These are phyloP conservation scores for Albatrellus sp. DNA, from an alignment of 1,284 basidiomycete species.

Conservation along the genomic window DNA sequence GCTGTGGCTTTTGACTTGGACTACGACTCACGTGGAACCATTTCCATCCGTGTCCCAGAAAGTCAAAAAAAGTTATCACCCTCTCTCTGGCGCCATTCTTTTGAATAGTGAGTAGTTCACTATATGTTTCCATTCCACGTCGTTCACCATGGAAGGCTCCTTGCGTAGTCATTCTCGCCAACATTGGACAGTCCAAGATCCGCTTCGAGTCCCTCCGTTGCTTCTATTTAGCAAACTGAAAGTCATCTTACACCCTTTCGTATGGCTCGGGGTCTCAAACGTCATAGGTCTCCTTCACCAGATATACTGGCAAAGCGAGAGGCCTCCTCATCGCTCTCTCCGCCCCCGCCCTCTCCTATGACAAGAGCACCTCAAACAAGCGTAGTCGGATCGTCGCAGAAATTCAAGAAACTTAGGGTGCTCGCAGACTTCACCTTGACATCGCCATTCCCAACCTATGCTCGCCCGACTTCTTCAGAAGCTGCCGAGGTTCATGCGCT, in stretches of 20 bases:
- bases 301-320: not conserved
- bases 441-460: slow-evolving; percentile 4
- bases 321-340: not conserved
- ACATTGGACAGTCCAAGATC: no score
- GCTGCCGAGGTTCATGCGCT: slow-evolving; percentile 17
- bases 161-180: no score
- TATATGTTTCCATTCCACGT: no score
- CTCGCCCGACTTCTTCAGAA: slow-evolving; percentile 2
- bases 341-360: not conserved
- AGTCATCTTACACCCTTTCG: not conserved
- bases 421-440: slow-evolving; percentile 1
- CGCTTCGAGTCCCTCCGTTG: no score
- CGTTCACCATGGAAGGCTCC: no score
- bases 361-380: not conserved
- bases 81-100: no score
- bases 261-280: slow-evolving; percentile 1
- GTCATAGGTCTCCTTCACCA: not conserved
- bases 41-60: no score
- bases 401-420: slow-evolving; percentile 3
- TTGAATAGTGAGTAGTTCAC: no score
- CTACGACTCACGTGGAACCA: no score
- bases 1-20: no score
- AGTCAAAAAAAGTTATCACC: no score
- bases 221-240: no score
- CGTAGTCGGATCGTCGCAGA: not conserved